Percentiles rank a stretch among this genome's conserved stretches.
phyloP scores from a whole-genome alignment of 192 early-diverging fungal genomes.

The Allomyces javanicus region DNA sequence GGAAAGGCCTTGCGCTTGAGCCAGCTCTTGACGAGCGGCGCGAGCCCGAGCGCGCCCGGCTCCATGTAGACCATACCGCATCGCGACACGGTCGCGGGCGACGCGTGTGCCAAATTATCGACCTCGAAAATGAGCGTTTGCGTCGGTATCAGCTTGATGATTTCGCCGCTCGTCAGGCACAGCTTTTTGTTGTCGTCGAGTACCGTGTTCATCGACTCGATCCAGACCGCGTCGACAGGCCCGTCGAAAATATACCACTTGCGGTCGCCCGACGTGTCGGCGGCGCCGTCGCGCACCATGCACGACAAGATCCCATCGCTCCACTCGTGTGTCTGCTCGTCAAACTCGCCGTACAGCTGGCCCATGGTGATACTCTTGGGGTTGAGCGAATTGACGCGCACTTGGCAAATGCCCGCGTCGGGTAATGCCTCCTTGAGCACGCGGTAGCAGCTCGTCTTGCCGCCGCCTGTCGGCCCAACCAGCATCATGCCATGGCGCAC shows the following conservation, averaged over 20 bases:
- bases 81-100: slow-evolving; percentile 89
- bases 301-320: slow-evolving; percentile 96
- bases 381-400: slow-evolving; percentile 82
- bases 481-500: slow-evolving; percentile 99
- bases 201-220: slow-evolving; percentile 94
- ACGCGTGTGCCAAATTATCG: slow-evolving; percentile 91
- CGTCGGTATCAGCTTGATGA: slow-evolving; percentile 78
- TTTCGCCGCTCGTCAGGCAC: slow-evolving; percentile 97
- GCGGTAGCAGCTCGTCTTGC: slow-evolving; percentile 87
- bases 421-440: slow-evolving; percentile 80
- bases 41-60: slow-evolving; percentile 44
- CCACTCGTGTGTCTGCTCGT: slow-evolving; percentile 97
- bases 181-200: slow-evolving; percentile 94
- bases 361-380: slow-evolving; percentile 97
- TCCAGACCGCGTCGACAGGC: slow-evolving; percentile 99
- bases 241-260: slow-evolving; percentile 99
- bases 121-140: slow-evolving; percentile 99
- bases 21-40: slow-evolving; percentile 54
- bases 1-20: slow-evolving; percentile 73
- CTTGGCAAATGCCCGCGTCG: slow-evolving; percentile 69
- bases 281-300: slow-evolving; percentile 86
- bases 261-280: slow-evolving; percentile 76
- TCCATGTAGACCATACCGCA: slow-evolving; percentile 92
- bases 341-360: slow-evolving; percentile 83
- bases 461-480: slow-evolving; percentile 94